phyloP scores from a whole-genome alignment of 805 yeast genomes.

The Wickerhamiella bombiphila region DNA sequence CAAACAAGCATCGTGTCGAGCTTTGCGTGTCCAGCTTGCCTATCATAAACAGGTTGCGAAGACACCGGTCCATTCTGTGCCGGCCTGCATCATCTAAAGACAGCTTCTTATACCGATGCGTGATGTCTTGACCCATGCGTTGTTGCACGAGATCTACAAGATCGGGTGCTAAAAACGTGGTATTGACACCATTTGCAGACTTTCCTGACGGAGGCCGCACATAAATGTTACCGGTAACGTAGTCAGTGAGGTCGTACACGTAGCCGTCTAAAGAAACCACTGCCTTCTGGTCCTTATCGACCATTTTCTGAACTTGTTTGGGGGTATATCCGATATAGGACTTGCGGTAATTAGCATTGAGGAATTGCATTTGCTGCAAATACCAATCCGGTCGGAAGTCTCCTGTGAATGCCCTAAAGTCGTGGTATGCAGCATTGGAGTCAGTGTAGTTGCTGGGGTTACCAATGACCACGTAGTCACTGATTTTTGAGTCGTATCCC shows the following conservation, averaged over 20 bases:
- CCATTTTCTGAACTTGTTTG: conserved; percentile 19
- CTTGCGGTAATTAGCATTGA: conserved; percentile 24
- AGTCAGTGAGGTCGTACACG: conserved; percentile 27
- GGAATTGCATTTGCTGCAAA: conserved; percentile 24
- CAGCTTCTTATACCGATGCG: conserved; percentile 19
- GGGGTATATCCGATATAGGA: conserved; percentile 27
- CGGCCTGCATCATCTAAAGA: conserved; percentile 15
- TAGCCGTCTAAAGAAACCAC: conserved; percentile 25
- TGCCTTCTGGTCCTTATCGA: conserved; percentile 14
- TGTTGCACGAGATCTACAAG: conserved; percentile 24
- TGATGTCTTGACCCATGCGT: conserved; percentile 25
- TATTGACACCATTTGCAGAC: conserved; percentile 3
- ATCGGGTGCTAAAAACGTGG: conserved; percentile 22
- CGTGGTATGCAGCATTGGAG: conserved; percentile 27
- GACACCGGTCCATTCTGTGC: conserved; percentile 23
- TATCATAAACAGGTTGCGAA: conserved; percentile 27
- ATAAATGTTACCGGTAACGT: conserved; percentile 24
- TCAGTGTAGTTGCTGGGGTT: conserved; percentile 26
- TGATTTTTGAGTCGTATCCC: conserved; percentile 22
- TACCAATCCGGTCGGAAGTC: conserved; percentile 33
- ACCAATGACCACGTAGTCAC: conserved; percentile 20
- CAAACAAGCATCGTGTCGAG: conserved; percentile 27
- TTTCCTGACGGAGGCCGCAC: conserved; percentile 17
- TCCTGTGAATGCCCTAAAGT: conserved; percentile 26
- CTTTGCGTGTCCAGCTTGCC: conserved; percentile 29